A percentile compares a stretch with the other conserved stretches of the same genome.
Evolutionary conservation across 805 yeast genomes (phyloP).

Genomic region (Candida patagonica): DNA sequence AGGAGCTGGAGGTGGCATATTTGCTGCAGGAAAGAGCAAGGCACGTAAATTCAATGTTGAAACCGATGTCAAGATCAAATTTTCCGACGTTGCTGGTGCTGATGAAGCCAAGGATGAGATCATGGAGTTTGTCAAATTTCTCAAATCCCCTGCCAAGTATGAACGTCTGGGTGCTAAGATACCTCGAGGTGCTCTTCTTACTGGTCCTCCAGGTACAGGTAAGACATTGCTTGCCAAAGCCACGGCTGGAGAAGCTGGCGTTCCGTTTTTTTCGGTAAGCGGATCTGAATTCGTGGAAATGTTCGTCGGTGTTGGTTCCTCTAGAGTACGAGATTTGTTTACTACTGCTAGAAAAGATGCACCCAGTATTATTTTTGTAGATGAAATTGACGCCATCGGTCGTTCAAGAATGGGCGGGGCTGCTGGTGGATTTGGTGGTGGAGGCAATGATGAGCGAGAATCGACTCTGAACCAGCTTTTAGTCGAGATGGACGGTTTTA

Average conservation of each 20-base stretch:
- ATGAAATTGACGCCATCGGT: constrained; percentile 99
- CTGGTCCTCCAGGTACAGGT: constrained; percentile 99
- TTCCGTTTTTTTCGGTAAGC: constrained; percentile 89
- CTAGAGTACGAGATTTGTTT: constrained; percentile 93
- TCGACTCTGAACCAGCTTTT: constrained; percentile 89
- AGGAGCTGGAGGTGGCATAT: constrained; percentile 48
- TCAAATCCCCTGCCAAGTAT: constrained; percentile 82
- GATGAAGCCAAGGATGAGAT: constrained; percentile 95
- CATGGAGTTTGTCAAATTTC: constrained; percentile 93
- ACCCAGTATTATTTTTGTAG: constrained; percentile 93
- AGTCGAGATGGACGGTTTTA: constrained; percentile 98
- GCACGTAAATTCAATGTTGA: constrained; percentile 90
- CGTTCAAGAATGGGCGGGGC: constrained; percentile 50
- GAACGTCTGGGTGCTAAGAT: constrained; percentile 93
- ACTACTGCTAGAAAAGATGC: constrained; percentile 88
- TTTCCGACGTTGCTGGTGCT: constrained; percentile 95
- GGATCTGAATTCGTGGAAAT: constrained; percentile 98
- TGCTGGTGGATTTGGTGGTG: constrained; percentile 43
- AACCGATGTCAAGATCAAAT: constrained; percentile 78
- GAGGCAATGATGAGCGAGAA: constrained; percentile 93
- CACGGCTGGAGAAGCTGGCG: constrained; percentile 98
- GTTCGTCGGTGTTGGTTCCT: constrained; percentile 99
- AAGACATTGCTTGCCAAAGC: constrained; percentile 95
- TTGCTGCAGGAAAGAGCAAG: constrained; percentile 79
- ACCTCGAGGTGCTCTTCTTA: constrained; percentile 94